These are phyloP conservation scores for Aspergillus ochraceoroseus DNA, from an alignment of 2,329 filamentous ascomycete genomes.

Conservation along the genomic window DNA sequence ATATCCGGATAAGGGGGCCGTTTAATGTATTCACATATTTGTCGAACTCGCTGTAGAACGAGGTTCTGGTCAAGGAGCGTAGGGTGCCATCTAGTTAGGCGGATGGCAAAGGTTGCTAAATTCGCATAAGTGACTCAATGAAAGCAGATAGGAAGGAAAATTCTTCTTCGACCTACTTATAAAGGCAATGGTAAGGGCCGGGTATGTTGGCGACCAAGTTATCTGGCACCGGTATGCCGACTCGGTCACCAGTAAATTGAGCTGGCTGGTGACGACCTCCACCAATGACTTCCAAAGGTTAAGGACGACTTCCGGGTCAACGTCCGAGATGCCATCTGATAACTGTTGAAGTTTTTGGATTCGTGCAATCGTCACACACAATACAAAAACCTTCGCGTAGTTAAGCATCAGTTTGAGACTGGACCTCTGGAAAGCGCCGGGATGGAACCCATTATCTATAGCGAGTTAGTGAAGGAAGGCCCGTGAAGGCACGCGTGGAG, in stretches of 20 bases:
- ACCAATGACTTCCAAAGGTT: conserved; percentile 32
- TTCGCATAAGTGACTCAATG: not conserved
- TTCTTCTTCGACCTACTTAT: conserved; percentile 39
- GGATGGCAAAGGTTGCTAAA: conserved; percentile 34
- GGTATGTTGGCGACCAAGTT: conserved; percentile 35
- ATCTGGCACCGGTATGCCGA: conserved; percentile 33
- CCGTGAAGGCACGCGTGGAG: not conserved
- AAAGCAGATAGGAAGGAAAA: too few species aligned
- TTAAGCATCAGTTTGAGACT: conserved; percentile 34
- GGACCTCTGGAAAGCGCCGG: conserved; percentile 35
- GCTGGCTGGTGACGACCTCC: conserved; percentile 33
- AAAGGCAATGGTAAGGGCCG: conserved; percentile 35
- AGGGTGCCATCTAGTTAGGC: conserved; percentile 34
- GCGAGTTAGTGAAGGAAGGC: not conserved
- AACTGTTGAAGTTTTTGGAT: conserved; percentile 34
- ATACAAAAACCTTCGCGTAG: conserved; percentile 33
- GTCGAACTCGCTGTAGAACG: conserved; percentile 30
- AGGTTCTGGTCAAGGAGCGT: conserved; percentile 30
- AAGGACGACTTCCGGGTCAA: conserved; percentile 23
- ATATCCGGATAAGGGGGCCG: conserved; percentile 38
- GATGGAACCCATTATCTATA: conserved; percentile 35
- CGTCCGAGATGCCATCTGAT: conserved; percentile 21
- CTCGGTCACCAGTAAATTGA: conserved; percentile 31
- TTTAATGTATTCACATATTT: conserved; percentile 34
- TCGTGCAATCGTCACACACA: conserved; percentile 32